Base-by-base conservation (phyloP, 192 early-diverging fungal species). In the Gigaspora rosea region DNA sequence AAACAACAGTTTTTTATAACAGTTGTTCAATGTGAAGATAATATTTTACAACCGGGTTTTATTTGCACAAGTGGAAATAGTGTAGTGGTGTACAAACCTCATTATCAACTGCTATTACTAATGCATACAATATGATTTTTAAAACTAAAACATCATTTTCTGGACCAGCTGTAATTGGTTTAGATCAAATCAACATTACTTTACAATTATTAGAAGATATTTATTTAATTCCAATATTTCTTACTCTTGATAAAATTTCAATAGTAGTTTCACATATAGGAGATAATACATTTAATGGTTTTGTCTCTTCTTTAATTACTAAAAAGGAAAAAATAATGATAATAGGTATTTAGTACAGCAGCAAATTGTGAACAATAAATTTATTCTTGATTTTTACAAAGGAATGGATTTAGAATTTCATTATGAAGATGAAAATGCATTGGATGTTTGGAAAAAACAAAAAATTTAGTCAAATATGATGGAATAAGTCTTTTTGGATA, bases 391-490 rank as follows among this genome's bases (percentile, higher is more conserved):
- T 36, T 65, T 65, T 65, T n/a, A 65, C 4, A 4, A 65, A 7
- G 63, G 36, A 65, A 18, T 33, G 41, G 36, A 65, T 15, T 36
- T 65, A 41, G 35, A 35, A 65, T 2, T 16, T 65, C 36, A 65
- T 36, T 65, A 41, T 65, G 10, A 65, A 27, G 16, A 65, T 41
- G 13, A 65, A 65, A 65, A 4, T 65, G 3, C 36, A 65, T 41
- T 6, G 5, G 41, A n/a, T 41, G 4, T 65, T 4, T 65, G 15
- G 4, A 65, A 65, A 64, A 65, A 65, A 65, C 16, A 18, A 10
- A 36, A 65, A 18, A 3, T 36, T 36, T 65, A 65, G n/a, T 6
- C 36, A 63, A 65, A 65, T 65, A 36, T 65, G 16, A 65, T 65
- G 27, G 10, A 63, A 33, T 63, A 13, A 63, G 22, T 63, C 13